Evolutionary conservation across 495 filamentous ascomycete genomes (phyloP), one percentile per base, ranked within the genome.

Genomic region (Penicillium chermesinum): DNA sequence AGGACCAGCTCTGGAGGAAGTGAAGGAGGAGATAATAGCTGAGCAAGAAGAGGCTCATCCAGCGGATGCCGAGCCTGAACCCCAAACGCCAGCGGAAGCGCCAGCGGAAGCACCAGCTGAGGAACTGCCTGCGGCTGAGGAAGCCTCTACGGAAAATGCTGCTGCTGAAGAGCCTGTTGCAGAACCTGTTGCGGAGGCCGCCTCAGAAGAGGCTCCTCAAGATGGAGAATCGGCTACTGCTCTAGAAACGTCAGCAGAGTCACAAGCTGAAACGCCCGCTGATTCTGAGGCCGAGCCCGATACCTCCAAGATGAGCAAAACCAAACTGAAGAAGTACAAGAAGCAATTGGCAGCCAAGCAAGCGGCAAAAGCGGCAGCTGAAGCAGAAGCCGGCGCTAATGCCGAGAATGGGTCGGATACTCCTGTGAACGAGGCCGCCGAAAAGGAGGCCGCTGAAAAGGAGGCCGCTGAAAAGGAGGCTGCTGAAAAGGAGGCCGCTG

Each of bases 311-410:
- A 49, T 30, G 25, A 30, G 25, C 25, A 52, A 9, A 33, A 13
- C 4, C 32, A 43, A 16, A 50, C 48, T 9, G 46, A 58, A 38
- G n/a, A 33, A 35, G 38, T 37, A 34, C 38, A 40, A 0, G 35
- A 49, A 53, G 37, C 41, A 30, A 10, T 10, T 5, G 14, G 35
- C 38, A 34, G 5, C 18, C 12, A 30, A 30, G 25, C 19, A 9
- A 12, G 25, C 25, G 5, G 25, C 4, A 30, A 10, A 30, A 30
- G 25, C 5, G 10, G 25, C 25, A 4, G 25, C 25, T 10, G 5
- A 30, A 30, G 25, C 25, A 30, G 18, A 9, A 36, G 30, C 46
- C 15, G 43, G 42, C n/a, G n/a, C n/a, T n/a, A n/a, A n/a, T n/a
- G n/a, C n/a, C n/a, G n/a, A n/a, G n/a, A n/a, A n/a, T n/a, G n/a